A percentile compares a stretch with the other conserved stretches of the same genome.
Conservation (phyloP, 768 basidiomycete genomes). For the Macrolepiota fuliginosa region DNA sequence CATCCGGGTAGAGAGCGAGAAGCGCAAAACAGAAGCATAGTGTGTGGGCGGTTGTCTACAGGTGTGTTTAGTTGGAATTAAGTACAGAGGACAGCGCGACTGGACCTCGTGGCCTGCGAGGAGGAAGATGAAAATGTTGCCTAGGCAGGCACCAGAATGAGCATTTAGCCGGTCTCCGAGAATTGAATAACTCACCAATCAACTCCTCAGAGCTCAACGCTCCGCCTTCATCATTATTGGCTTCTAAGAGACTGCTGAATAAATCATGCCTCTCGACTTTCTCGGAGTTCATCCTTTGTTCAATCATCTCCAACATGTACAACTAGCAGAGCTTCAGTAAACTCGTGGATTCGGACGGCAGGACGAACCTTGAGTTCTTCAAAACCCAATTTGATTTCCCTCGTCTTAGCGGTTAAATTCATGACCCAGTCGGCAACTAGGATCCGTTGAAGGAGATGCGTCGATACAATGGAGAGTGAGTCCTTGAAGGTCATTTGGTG, state of each 20-base stretch:
- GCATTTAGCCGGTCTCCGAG: too few species aligned
- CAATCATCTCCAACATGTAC: constrained; percentile 53
- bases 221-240: constrained; percentile 34
- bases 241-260: constrained; percentile 46
- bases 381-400: constrained; percentile 31
- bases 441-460: too few species aligned
- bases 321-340: constrained; percentile 16
- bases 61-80: too few species aligned
- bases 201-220: constrained; percentile 40
- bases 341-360: too few species aligned
- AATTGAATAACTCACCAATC: constrained; percentile 27
- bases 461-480: too few species aligned
- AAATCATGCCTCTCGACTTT: constrained; percentile 45
- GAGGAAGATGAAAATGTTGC: constrained; percentile 44
- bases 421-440: constrained; percentile 33
- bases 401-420: constrained; percentile 28
- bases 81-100: too few species aligned
- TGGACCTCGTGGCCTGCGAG: constrained; percentile 62
- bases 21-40: constrained; percentile 38
- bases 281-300: constrained; percentile 30
- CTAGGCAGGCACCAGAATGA: constrained; percentile 14
- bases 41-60: constrained; percentile 40
- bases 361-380: constrained; percentile 41
- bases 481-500: constrained; percentile 44
- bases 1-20: constrained; percentile 41